phyloP scores from a whole-genome alignment of 106 monocot species.

The Xerophyta viscosa region DNA sequence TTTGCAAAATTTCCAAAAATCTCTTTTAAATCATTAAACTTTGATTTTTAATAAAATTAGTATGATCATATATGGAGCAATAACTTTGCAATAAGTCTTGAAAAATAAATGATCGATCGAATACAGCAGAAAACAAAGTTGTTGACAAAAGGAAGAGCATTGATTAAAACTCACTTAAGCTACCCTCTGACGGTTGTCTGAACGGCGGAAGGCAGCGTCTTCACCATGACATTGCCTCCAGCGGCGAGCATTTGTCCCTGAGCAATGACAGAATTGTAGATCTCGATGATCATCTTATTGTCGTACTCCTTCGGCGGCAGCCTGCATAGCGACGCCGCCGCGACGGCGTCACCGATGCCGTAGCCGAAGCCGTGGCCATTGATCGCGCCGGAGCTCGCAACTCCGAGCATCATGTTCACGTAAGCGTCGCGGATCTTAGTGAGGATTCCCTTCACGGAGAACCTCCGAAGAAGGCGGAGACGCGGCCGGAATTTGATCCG shows the following conservation, averaged over 20 bases:
- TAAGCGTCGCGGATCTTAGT: constrained; percentile 49
- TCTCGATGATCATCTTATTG: constrained; percentile 42
- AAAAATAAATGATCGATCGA: too few species aligned
- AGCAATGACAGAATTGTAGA: constrained; percentile 37
- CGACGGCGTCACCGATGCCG: not conserved
- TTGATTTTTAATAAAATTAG: too few species aligned
- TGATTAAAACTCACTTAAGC: too few species aligned
- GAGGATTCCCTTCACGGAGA: constrained; percentile 24
- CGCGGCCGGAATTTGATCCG: constrained; percentile 15
- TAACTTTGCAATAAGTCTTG: too few species aligned
- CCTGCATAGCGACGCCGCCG: constrained; percentile 9
- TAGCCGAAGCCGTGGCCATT: constrained; percentile 15
- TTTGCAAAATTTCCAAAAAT: too few species aligned
- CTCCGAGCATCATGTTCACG: constrained; percentile 47
- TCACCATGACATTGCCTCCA: not conserved
- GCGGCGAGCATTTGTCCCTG: constrained; percentile 20
- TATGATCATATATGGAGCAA: too few species aligned
- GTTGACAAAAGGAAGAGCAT: too few species aligned
- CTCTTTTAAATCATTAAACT: too few species aligned
- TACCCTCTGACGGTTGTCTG: too few species aligned
- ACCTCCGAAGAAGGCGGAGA: constrained; percentile 17
- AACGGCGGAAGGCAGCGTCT: too few species aligned
- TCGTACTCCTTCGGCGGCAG: constrained; percentile 47
- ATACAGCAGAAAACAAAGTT: too few species aligned
- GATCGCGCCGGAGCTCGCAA: constrained; percentile 19